Percentiles rank a stretch among this genome's conserved stretches.
These are phyloP conservation scores for Pyrenophora graminea DNA, from an alignment of 2,329 filamentous ascomycete species.

Conservation along the genomic window DNA sequence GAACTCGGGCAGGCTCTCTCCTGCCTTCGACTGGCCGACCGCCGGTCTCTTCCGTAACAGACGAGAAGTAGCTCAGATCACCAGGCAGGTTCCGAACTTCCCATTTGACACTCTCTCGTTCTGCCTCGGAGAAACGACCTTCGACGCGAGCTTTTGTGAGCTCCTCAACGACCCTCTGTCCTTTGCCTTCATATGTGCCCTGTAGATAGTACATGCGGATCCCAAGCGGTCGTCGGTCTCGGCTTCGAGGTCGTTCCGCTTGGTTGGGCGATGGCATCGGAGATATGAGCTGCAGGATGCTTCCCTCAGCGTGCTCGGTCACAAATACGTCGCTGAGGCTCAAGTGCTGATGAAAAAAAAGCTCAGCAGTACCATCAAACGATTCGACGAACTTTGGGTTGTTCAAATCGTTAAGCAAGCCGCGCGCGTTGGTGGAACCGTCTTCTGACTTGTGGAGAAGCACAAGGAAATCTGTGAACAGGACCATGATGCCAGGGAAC, in stretches of 20 bases:
- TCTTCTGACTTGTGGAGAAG: slow-evolving; percentile 72
- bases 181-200: slow-evolving; percentile 77
- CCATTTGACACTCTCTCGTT: slow-evolving; percentile 81
- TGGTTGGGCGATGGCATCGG: slow-evolving; percentile 42
- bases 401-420: slow-evolving; percentile 82
- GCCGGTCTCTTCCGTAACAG: slow-evolving; percentile 72
- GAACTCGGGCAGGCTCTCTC: slow-evolving; percentile 69
- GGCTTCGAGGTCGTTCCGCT: slow-evolving; percentile 37
- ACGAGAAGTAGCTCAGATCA: slow-evolving; percentile 62
- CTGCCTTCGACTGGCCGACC: slow-evolving; percentile 66
- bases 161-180: slow-evolving; percentile 78
- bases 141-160: slow-evolving; percentile 85
- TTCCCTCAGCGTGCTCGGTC: slow-evolving; percentile 66
- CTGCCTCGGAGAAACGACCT: slow-evolving; percentile 78
- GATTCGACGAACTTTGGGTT: slow-evolving; percentile 62
- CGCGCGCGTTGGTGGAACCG: slow-evolving; percentile 70
- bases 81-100: slow-evolving; percentile 70
- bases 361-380: slow-evolving; percentile 54
- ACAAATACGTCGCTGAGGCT: slow-evolving; percentile 71
- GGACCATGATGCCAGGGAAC: slow-evolving; percentile 69
- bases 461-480: slow-evolving; percentile 83
- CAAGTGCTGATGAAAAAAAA: slow-evolving; percentile 76
- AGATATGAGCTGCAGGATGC: slow-evolving; percentile 70
- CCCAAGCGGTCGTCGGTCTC: slow-evolving; percentile 36
- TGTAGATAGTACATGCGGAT: slow-evolving; percentile 66